phyloP scores from a whole-genome alignment of 176 grass and related monocot genomes.

The Ampelocalamus luodianensis region DNA sequence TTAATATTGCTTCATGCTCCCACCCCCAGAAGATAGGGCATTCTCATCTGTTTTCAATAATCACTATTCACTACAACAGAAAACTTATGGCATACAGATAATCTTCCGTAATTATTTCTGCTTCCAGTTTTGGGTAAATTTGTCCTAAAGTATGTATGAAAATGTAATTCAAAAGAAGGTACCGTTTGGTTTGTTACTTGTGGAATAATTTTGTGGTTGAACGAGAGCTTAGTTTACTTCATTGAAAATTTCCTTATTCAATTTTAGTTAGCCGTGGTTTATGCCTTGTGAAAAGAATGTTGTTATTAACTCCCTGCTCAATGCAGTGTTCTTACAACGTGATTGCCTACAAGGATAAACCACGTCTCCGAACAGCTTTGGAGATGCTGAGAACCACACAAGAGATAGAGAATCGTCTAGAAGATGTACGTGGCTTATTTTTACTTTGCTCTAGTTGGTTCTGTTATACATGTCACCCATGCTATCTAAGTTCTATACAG shows the following conservation, averaged over 20 bases:
- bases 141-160: background rate
- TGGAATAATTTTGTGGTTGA: background rate
- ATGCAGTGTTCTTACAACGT: conserved; percentile 82
- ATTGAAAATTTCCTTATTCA: conserved; percentile 18
- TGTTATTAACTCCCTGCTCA: conserved; percentile 36
- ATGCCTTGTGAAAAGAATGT: background rate
- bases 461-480: background rate
- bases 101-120: background rate
- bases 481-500: background rate
- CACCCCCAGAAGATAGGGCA: background rate
- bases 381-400: conserved; percentile 74
- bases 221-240: background rate
- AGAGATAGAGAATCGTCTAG: conserved; percentile 72
- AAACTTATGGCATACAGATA: background rate
- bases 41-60: conserved; percentile 1
- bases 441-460: conserved; percentile 18
- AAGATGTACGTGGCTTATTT: conserved; percentile 61
- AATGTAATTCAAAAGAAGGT: background rate
- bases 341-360: conserved; percentile 84
- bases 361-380: conserved; percentile 76
- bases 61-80: background rate
- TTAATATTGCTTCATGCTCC: conserved; percentile 19
- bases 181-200: conserved; percentile 9
- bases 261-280: background rate
- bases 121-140: conserved; percentile 27